Evolutionary conservation across 2,329 filamentous ascomycete species (phyloP).

Genomic region (Dactylellina haptotyla): DNA sequence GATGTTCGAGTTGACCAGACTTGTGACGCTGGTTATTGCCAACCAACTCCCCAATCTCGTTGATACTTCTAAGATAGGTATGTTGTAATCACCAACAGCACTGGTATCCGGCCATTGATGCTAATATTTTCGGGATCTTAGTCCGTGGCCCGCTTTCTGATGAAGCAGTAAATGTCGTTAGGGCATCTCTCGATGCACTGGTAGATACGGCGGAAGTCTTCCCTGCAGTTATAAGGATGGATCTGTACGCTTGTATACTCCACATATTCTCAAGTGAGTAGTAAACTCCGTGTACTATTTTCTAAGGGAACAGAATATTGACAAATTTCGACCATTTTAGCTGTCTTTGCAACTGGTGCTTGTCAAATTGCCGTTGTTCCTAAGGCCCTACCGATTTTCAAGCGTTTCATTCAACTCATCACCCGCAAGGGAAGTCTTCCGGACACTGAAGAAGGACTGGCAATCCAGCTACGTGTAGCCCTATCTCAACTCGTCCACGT

Average conservation of each 20-base stretch:
- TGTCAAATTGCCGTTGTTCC: constrained; percentile 92
- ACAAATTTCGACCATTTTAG: constrained; percentile 20
- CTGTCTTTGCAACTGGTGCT: constrained; percentile 83
- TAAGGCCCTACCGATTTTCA: constrained; percentile 87
- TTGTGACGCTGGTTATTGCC: constrained; percentile 91
- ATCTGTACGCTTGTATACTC: constrained; percentile 93
- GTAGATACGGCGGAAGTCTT: constrained; percentile 96
- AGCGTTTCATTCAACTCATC: constrained; percentile 85
- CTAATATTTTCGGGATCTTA: constrained; percentile 55
- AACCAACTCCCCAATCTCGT: constrained; percentile 84
- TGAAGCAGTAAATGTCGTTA: constrained; percentile 82
- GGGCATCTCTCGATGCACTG: constrained; percentile 82
- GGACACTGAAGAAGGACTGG: constrained; percentile 49
- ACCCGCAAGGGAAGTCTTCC: constrained; percentile 62
- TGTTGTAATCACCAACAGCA: neutral
- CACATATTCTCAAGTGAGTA: constrained; percentile 84
- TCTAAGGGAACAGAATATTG: no score
- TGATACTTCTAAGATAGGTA: constrained; percentile 59
- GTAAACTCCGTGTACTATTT: no score
- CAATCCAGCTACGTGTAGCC: constrained; percentile 57
- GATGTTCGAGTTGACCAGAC: constrained; percentile 93
- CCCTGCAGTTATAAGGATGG: constrained; percentile 93
- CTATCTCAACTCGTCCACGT: constrained; percentile 57
- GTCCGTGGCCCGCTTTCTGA: constrained; percentile 83
- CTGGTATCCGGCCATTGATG: neutral